Evolutionary conservation across 2,329 filamentous ascomycete genomes (phyloP).

Genomic region (Iodosphaeria phyllophila): DNA sequence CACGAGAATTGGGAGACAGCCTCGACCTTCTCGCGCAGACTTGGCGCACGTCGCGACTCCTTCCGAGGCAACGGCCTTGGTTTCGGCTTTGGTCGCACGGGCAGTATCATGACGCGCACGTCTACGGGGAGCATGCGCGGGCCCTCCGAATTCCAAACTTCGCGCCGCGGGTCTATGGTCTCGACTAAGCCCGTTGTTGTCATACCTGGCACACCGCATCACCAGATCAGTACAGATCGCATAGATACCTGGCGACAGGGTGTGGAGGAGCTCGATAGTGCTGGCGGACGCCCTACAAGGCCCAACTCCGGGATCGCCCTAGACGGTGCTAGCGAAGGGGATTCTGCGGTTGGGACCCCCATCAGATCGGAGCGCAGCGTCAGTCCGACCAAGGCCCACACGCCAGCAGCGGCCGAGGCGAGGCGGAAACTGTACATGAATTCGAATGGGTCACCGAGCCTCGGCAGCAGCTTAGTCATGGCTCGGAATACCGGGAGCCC

Average conservation of each 20-base stretch:
- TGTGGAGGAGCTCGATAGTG: no score
- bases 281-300: slow-evolving; percentile 16
- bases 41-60: slow-evolving; percentile 39
- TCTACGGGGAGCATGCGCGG: slow-evolving; percentile 26
- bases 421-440: no score
- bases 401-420: slow-evolving; percentile 16
- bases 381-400: slow-evolving; percentile 29
- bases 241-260: slow-evolving; percentile 78
- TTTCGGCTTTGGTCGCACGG: slow-evolving; percentile 34
- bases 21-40: slow-evolving; percentile 55
- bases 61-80: no score
- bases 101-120: slow-evolving; percentile 34
- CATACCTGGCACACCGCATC: slow-evolving; percentile 12
- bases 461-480: no score
- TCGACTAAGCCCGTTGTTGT: slow-evolving; percentile 12
- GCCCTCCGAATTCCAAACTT: no score
- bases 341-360: slow-evolving; percentile 16
- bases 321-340: no score
- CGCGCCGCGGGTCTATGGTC: slow-evolving; percentile 37
- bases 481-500: slow-evolving; percentile 19
- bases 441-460: no score
- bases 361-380: slow-evolving; percentile 32
- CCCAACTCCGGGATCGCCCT: slow-evolving; percentile 16
- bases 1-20: slow-evolving; percentile 62
- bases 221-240: slow-evolving; percentile 37